Percentiles rank a stretch among this genome's conserved stretches.
phyloP scores from a whole-genome alignment of 2,329 filamentous ascomycete genomes.

The Escovopsis sp. region DNA sequence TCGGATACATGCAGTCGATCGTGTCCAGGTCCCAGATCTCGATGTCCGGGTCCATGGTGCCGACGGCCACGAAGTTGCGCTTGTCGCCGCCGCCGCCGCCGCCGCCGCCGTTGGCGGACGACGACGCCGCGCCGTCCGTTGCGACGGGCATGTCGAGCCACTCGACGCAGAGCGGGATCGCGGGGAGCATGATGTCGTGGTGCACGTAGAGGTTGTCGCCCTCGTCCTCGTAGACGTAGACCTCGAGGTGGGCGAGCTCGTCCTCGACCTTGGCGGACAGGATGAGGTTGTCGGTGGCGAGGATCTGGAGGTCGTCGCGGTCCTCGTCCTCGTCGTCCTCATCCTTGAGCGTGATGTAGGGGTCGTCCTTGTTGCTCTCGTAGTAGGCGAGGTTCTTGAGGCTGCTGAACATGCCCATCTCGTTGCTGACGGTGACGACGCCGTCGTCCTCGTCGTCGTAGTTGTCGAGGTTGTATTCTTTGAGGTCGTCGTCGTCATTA shows the following conservation, averaged over 20 bases:
- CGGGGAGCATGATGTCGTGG: slow-evolving; percentile 97
- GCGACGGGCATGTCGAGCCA: slow-evolving; percentile 90
- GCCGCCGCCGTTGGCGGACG: slow-evolving; percentile 11
- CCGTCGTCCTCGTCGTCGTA: slow-evolving; percentile 68
- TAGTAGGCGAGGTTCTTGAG: slow-evolving; percentile 89
- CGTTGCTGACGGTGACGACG: slow-evolving; percentile 38
- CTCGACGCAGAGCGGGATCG: slow-evolving; percentile 87
- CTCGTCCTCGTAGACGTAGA: slow-evolving; percentile 93
- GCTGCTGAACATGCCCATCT: slow-evolving; percentile 89
- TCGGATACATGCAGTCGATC: slow-evolving; percentile 95
- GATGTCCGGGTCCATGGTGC: slow-evolving; percentile 96
- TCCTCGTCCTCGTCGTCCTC: slow-evolving; percentile 70
- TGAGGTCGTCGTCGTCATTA: slow-evolving; percentile 69
- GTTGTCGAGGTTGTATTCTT: slow-evolving; percentile 90
- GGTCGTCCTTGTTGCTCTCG: slow-evolving; percentile 84
- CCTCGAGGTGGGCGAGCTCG: slow-evolving; percentile 88
- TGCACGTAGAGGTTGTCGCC: slow-evolving; percentile 97
- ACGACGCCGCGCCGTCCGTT: slow-evolving; percentile 48
- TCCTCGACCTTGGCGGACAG: slow-evolving; percentile 91
- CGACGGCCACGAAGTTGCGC: slow-evolving; percentile 88
- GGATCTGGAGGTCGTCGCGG: slow-evolving; percentile 80
- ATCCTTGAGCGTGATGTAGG: slow-evolving; percentile 81
- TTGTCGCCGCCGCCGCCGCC: slow-evolving; percentile 30
- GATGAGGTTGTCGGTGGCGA: slow-evolving; percentile 84
- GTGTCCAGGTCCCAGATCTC: slow-evolving; percentile 97